phyloP scores from a whole-genome alignment of 2,329 filamentous ascomycete genomes.

The Tothia fuscella region DNA sequence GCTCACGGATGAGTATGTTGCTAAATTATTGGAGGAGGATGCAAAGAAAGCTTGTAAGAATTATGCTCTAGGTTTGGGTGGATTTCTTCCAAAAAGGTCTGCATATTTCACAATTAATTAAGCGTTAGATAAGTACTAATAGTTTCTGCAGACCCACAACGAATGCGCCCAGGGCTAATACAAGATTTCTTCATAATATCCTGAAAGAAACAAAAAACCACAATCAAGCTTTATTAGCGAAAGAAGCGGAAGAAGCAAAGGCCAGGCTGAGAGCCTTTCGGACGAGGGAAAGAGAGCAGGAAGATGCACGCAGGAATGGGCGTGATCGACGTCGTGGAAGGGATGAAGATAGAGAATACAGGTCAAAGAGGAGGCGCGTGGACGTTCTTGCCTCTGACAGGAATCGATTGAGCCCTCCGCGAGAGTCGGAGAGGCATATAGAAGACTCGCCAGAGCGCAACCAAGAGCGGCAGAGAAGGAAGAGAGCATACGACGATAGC shows the following conservation, averaged over 20 bases:
- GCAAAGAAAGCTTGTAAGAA: constrained; percentile 60
- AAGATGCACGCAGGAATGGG: constrained; percentile 2
- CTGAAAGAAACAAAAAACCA: constrained; percentile 80
- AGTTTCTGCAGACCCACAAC: constrained; percentile 42
- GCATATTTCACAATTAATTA: constrained; percentile 16
- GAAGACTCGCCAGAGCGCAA: neutral
- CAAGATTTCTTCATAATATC: constrained; percentile 74
- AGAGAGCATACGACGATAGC: neutral
- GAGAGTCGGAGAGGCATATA: neutral
- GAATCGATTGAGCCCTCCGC: constrained; percentile 6
- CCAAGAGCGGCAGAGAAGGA: neutral
- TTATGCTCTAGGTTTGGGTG: constrained; percentile 66
- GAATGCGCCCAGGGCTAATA: constrained; percentile 77
- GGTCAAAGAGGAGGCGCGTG: constrained; percentile 4
- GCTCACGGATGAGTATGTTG: constrained; percentile 67
- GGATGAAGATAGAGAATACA: constrained; percentile 5
- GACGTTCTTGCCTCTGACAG: constrained; percentile 1
- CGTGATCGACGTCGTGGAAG: constrained; percentile 22
- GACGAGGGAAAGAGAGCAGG: constrained; percentile 10
- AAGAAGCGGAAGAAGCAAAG: constrained; percentile 68
- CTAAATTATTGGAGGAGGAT: constrained; percentile 66
- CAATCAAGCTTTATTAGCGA: constrained; percentile 75
- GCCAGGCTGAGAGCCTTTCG: constrained; percentile 52
- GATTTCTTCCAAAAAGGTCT: constrained; percentile 46
- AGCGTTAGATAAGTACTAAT: no score